Evolutionary conservation across 2,329 filamentous ascomycete species (phyloP).

Genomic region (Aphanoascus verrucosus): DNA sequence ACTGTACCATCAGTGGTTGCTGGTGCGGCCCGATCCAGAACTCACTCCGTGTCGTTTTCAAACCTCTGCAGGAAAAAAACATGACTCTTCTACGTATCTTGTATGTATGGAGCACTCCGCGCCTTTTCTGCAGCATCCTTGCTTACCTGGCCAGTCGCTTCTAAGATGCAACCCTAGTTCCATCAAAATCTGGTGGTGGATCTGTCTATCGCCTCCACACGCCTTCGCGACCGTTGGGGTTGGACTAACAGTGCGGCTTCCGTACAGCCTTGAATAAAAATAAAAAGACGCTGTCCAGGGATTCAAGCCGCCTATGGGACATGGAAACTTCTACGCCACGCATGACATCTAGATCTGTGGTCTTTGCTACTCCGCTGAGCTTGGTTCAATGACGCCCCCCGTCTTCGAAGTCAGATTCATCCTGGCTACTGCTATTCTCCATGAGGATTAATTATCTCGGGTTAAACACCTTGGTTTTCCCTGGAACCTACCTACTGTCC

Average conservation of each 20-base stretch:
- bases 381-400: not conserved
- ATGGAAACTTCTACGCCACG: too few relatives aligned
- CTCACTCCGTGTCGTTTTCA: not conserved
- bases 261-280: not conserved
- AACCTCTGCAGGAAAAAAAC: not conserved
- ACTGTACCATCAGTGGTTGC: conserved; percentile 4
- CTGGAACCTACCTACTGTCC: too few relatives aligned
- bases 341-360: too few relatives aligned
- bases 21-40: conserved; percentile 11
- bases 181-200: not conserved
- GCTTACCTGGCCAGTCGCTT: conserved; percentile 3
- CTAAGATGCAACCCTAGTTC: not conserved
- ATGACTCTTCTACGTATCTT: not conserved
- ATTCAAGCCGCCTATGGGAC: too few relatives aligned
- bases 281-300: too few relatives aligned
- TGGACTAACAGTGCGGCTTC: conserved; percentile 6
- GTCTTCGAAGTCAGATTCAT: not conserved
- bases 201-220: not conserved
- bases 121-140: conserved; percentile 7
- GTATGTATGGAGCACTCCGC: not conserved
- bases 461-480: too few relatives aligned
- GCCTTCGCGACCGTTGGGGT: not conserved
- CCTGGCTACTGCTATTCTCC: not conserved
- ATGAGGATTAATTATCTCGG: not conserved
- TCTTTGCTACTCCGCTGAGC: not conserved